These are phyloP conservation scores for Boletus eberwhitei DNA, from an alignment of 768 basidiomycete species.

Conservation along the genomic window DNA sequence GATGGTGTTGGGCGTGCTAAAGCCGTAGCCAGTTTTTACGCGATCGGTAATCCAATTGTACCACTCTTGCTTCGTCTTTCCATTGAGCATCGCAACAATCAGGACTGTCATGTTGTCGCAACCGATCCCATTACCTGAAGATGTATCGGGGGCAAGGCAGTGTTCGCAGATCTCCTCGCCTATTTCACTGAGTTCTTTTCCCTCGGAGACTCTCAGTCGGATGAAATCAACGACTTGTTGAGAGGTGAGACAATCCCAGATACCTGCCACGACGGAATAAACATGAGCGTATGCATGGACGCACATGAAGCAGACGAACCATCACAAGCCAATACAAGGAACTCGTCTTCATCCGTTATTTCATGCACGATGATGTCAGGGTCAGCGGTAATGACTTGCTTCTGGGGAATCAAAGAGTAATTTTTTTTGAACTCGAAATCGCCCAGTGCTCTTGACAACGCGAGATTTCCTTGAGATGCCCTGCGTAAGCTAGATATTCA, in stretches of 20 bases:
- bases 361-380: conserved; percentile 87
- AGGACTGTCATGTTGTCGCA: conserved; percentile 99
- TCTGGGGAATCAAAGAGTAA: conserved; percentile 71
- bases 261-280: conserved; percentile 52
- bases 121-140: conserved; percentile 87
- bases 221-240: conserved; percentile 92
- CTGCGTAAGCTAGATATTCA: neutral
- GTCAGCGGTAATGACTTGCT: conserved; percentile 92
- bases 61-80: conserved; percentile 90
- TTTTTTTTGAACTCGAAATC: conserved; percentile 99
- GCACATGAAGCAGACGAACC: conserved; percentile 48
- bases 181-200: conserved; percentile 77
- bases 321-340: conserved; percentile 95
- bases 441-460: conserved; percentile 89
- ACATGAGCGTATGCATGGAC: neutral
- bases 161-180: conserved; percentile 88
- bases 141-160: conserved; percentile 91
- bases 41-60: conserved; percentile 84
- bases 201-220: conserved; percentile 75
- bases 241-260: conserved; percentile 96
- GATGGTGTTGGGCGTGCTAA: conserved; percentile 67
- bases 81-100: conserved; percentile 83
- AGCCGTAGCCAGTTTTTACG: conserved; percentile 72
- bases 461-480: conserved; percentile 74
- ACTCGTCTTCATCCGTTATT: conserved; percentile 88